These are phyloP conservation scores for Boletus sp. DNA, from an alignment of 1,284 basidiomycete genomes.

Conservation along the genomic window DNA sequence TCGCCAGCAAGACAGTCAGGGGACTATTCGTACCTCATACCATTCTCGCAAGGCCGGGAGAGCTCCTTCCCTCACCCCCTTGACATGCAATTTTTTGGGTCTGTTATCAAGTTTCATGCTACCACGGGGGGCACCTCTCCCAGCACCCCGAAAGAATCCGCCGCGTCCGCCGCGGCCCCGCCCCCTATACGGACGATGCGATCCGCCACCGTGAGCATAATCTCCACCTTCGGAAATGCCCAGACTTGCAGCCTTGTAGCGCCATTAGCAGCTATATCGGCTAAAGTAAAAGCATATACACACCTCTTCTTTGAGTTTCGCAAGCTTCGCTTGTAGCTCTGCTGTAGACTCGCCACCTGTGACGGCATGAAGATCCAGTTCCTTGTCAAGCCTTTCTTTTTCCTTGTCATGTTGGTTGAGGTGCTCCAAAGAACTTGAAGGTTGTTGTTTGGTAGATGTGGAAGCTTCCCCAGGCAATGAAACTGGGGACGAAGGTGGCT, in stretches of 20 bases:
- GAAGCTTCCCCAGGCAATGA: conserved; percentile 30
- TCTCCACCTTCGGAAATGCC: conserved; percentile 57
- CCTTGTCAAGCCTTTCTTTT: conserved; percentile 68
- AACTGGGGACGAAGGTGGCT: conserved; percentile 35
- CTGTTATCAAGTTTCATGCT: conserved; percentile 91
- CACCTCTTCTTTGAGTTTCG: conserved; percentile 80
- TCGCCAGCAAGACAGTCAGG: conserved; percentile 1
- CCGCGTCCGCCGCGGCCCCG: conserved; percentile 64
- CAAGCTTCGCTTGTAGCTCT: conserved; percentile 74
- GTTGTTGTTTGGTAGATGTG: conserved; percentile 19
- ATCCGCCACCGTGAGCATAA: conserved; percentile 35
- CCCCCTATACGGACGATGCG: conserved; percentile 66
- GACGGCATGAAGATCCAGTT: conserved; percentile 60
- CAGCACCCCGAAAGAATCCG: conserved; percentile 56
- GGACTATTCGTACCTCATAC: conserved; percentile 62
- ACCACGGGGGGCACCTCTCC: conserved; percentile 59
- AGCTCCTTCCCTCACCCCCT: conserved; percentile 56
- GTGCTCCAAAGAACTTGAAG: conserved; percentile 23
- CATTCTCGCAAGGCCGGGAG: conserved; percentile 69
- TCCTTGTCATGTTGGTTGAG: conserved; percentile 33
- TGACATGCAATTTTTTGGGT: conserved; percentile 75
- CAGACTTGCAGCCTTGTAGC: conserved; percentile 67
- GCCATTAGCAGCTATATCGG: conserved; percentile 4
- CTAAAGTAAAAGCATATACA: conserved; percentile 18
- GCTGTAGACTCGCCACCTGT: conserved; percentile 57